Base-by-base conservation (phyloP, 108 stramenopile species). In the Cyclotella distinguenda region DNA sequence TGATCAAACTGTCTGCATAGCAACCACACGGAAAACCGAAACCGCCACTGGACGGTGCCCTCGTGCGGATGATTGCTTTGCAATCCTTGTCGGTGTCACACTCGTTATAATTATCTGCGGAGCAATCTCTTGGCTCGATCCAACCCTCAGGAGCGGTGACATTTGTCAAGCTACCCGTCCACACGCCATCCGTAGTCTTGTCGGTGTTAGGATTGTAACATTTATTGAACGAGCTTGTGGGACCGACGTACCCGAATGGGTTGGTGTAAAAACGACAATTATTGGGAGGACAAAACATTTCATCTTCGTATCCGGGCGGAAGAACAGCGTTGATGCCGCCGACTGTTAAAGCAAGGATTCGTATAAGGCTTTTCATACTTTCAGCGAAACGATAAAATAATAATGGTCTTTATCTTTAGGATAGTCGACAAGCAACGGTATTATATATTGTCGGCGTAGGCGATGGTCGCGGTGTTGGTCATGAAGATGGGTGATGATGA, bases 231-330 rank as follows among this genome's bases (percentile, higher is more conserved):
- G 53, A 15, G 5, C 49, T 52, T 6, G 0, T 9, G 10, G 66
- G 30, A 6, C 66, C 66, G n/a, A 50, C 54, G 16, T 19, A 34
- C 1, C 54, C 66, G 0, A 19, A 23, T 10, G 53, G 66, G 50
- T 66, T 66, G 16, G 43, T 66, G 43, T 66, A 66, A 13, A 66
- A 36, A 8, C 56, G 18, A 22, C 66, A 66, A 4, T 54, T 50
- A 0, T 19, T 32, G 7, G 54, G 44, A 10, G 54, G 53, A 13
- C 66, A 66, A 28, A 30, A 66, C 4, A 56, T 33, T 28, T 44
- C 19, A 56, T 66, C 66, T 31, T 66, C 66, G 32, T 66, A 66
- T 10, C 66, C 66, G 26, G 66, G 66, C 7, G 66, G 66, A n/a
- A 66, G 54, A 10, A 55, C 66, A n/a, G 64, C 51, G 0, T 30